Base-by-base conservation (phyloP, 2,329 filamentous ascomycete genomes). In the Huntiella decipiens region DNA sequence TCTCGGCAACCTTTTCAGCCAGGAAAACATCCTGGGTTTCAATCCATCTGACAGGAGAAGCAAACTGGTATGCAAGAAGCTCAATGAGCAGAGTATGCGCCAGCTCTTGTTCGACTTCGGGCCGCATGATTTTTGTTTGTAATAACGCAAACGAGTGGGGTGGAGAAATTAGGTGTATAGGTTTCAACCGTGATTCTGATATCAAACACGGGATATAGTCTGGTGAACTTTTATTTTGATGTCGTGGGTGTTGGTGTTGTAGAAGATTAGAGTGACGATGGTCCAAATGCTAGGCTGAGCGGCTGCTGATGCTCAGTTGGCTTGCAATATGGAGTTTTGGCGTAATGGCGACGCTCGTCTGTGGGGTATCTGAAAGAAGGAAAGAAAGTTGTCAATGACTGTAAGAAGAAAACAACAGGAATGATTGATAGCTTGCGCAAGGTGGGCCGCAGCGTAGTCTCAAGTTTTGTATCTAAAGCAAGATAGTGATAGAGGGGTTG, bases 1-100 rank as follows among this genome's bases (percentile, higher is more conserved):
- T 79, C 73, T 98, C 91, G 43, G 91, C 92, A 44, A 79, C 82
- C 68, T 93, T 91, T 65, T 96, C 86, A 53, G 82, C 88, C 56
- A 98, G 82, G 59, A 98, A 91, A 56, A 98, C 91, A 88, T 98
- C 91, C 67, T 98, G 91, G 46, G 91, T 98, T 68, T 98, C 91
- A 65, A 98, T 98, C 91, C 91, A 98, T 78, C 91, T 80, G 56
- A 98, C 91, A 43, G 91, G 91, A 46, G 88, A 96, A 57, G 91
- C 91, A 64, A 98, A 98, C 63, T 98, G 91, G 66, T 96, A 98
- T 70, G 91, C 91, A 56, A 98, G 78, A 53, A 98, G 83, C 78
- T 98, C 91, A 54, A 98, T 84, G 61, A 98, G 82, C 66, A 98
- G 77, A 55, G 88, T 96, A 66, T 98, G 88, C 60, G 91, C 82